Conservation (phyloP, 169 alveolate species). For the Plasmodium vivax region DNA sequence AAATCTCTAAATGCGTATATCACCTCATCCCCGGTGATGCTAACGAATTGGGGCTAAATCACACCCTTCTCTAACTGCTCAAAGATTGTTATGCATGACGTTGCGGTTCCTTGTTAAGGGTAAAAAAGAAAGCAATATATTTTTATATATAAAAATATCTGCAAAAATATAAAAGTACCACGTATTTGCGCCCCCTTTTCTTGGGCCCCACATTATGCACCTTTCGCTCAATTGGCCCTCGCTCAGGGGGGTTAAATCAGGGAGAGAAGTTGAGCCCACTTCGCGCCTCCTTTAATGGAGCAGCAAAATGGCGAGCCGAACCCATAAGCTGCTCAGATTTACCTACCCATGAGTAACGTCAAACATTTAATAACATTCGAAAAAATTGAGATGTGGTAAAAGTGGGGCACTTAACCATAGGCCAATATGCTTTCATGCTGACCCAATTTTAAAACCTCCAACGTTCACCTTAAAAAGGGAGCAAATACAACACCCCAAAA, state of each 20-base stretch:
- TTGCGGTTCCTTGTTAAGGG: not conserved
- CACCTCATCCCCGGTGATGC: not conserved
- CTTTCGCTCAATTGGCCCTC: not conserved
- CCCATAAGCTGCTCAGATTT: not conserved
- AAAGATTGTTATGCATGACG: not conserved
- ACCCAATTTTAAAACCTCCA: not conserved
- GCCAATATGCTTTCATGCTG: not conserved
- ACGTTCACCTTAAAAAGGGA: not conserved
- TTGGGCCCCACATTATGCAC: not conserved
- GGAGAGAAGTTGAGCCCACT: not conserved
- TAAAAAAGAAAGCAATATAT: no score
- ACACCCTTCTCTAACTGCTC: not conserved
- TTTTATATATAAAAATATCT: no score
- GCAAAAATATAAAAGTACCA: no score
- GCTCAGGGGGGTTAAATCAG: not conserved
- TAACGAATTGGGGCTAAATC: not conserved
- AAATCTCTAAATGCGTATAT: not conserved
- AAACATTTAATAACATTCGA: not conserved
- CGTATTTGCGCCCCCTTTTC: not conserved
- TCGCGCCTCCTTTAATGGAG: not conserved
- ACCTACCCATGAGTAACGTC: not conserved
- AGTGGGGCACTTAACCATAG: not conserved
- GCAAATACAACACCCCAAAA: not conserved
- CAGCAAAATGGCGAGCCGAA: not conserved
- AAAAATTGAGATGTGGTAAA: not conserved